These are phyloP conservation scores for Blastocystis hominis DNA, from an alignment of 352 stramenopile species.

Conservation along the genomic window DNA sequence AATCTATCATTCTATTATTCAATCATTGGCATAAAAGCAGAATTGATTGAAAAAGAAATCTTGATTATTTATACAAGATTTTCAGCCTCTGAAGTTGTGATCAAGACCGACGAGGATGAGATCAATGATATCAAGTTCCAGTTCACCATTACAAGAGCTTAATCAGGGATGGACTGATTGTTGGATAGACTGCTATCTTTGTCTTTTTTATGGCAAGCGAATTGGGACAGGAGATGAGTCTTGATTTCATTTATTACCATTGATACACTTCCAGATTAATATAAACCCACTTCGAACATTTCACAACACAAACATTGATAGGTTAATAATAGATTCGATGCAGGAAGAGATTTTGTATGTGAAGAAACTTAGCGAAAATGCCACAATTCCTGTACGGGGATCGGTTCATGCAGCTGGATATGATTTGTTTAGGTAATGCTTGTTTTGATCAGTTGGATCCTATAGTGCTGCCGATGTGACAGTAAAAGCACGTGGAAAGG, in stretches of 20 bases:
- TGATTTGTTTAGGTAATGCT: constrained; percentile 66
- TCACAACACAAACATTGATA: neutral
- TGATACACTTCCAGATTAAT: neutral
- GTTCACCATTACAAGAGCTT: constrained; percentile 16
- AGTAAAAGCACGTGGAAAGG: constrained; percentile 80
- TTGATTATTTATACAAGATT: too few species aligned
- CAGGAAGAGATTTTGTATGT: constrained; percentile 65
- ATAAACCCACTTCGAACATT: neutral
- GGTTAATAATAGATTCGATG: neutral
- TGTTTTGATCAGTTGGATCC: neutral
- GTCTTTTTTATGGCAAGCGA: neutral
- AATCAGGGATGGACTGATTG: constrained; percentile 6
- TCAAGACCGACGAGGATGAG: constrained; percentile 12
- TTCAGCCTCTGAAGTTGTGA: neutral
- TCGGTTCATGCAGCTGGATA: constrained; percentile 72
- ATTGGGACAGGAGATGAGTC: neutral
- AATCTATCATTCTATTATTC: too few species aligned
- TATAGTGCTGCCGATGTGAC: constrained; percentile 72
- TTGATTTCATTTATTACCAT: neutral
- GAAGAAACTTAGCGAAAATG: constrained; percentile 73
- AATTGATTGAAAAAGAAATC: too few species aligned
- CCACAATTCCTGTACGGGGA: constrained; percentile 71
- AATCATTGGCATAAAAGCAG: too few species aligned
- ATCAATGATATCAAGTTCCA: constrained; percentile 36
- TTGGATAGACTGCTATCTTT: neutral